These are phyloP conservation scores for Suzukiozyma palmioleophila DNA, from an alignment of 1,139 yeast genomes.

Conservation along the genomic window DNA sequence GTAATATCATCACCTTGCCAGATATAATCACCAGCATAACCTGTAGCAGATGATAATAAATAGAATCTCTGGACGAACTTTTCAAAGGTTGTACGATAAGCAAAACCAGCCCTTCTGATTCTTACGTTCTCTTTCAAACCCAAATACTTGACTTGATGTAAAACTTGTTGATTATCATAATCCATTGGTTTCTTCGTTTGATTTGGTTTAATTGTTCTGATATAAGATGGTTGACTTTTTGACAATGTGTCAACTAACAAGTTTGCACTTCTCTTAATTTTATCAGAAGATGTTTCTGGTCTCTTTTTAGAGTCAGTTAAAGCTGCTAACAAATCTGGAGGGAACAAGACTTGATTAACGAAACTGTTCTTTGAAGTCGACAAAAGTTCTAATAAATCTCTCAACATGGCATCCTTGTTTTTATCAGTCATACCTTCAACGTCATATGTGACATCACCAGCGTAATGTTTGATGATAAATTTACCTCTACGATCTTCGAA, in stretches of 20 bases:
- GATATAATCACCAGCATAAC: slow-evolving; percentile 97
- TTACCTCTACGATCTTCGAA: slow-evolving; percentile 87
- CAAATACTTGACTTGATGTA: slow-evolving; percentile 93
- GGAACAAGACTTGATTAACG: slow-evolving; percentile 62
- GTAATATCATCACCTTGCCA: slow-evolving; percentile 86
- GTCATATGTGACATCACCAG: slow-evolving; percentile 96
- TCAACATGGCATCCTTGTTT: slow-evolving; percentile 90
- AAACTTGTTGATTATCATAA: slow-evolving; percentile 82
- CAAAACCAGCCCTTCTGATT: slow-evolving; percentile 98
- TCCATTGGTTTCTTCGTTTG: slow-evolving; percentile 89
- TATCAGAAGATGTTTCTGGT: slow-evolving; percentile 97
- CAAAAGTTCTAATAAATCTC: slow-evolving; percentile 78
- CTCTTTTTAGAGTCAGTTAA: slow-evolving; percentile 74
- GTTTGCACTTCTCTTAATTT: slow-evolving; percentile 89
- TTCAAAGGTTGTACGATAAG: slow-evolving; percentile 95
- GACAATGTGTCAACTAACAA: slow-evolving; percentile 85
- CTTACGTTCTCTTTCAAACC: slow-evolving; percentile 97
- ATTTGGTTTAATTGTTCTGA: slow-evolving; percentile 97
- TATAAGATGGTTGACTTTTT: slow-evolving; percentile 88
- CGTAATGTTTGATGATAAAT: slow-evolving; percentile 92
- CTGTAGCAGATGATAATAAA: slow-evolving; percentile 79
- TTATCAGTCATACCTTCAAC: slow-evolving; percentile 92
- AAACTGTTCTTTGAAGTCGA: slow-evolving; percentile 69
- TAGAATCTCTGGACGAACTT: slow-evolving; percentile 97
- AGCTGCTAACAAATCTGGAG: slow-evolving; percentile 53